Evolutionary conservation across 2,329 filamentous ascomycete species (phyloP), one percentile per base, ranked within the genome.

Genomic region (Monosporascus sp.): DNA sequence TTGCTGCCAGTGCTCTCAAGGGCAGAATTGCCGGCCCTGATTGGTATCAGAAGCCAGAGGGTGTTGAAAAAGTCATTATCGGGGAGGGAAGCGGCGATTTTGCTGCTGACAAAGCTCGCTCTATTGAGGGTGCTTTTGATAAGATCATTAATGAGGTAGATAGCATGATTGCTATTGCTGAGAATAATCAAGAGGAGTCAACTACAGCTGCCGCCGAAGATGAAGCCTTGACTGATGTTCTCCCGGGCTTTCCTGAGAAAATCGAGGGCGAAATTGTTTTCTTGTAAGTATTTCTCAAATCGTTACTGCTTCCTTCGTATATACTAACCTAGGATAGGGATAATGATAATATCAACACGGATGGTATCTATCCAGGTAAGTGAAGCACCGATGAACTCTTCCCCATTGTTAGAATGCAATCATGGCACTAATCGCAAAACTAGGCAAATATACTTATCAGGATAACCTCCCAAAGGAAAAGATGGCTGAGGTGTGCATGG

Each of bases 401-500:
- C 7, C 14, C 22, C 22, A 22, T 3, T 22, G 22, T 22, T 22
- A 22, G 22, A 22, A 22, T 22, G 22, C 22, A 22, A 22, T 22
- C 22, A 22, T 41, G 38, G 7, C n/a, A 19, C 4, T n/a, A 22
- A 22, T 22, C 22, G 22, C 40, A 26, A 26, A 26, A 26, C 40
- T 24, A 46, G 65, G 89, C 5, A 91, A 92, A 67, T 91, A 90
- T 70, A 97, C 92, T 0, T 97, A 97, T 72, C 90, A 95, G 67
- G 92, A 97, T 66, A 81, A 89, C 63, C 78, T 97, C 1, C 74
- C 88, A 0, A 76, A 73, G 0, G 87, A 90, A 56, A 84, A 84
- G 53, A 97, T 97, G 93, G 90, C 91, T 0, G 77, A 88, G 60
- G 91, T 92, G 0, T 92, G 88, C 71, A 97, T 97, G 91, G 81